Evolutionary conservation across 1,284 basidiomycete species (phyloP).

Genomic region (Marasmius fiardii): DNA sequence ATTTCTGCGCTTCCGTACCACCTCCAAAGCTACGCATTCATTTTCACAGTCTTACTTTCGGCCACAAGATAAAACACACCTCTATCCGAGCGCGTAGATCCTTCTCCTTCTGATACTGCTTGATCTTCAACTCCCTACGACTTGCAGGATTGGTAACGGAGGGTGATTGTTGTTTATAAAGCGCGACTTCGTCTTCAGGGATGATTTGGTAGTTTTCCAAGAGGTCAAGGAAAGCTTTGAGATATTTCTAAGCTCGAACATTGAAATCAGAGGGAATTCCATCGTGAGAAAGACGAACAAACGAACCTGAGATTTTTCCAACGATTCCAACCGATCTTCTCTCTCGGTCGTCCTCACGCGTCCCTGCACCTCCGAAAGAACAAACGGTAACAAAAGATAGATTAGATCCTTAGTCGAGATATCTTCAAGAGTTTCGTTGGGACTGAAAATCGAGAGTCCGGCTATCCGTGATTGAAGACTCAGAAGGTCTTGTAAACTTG

Average conservation of each 20-base stretch:
- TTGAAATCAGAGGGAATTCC: constrained; percentile 15
- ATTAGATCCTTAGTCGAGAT: constrained; percentile 78
- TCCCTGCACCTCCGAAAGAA: constrained; percentile 69
- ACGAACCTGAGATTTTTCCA: constrained; percentile 62
- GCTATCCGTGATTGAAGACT: constrained; percentile 47
- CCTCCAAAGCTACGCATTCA: constrained; percentile 31
- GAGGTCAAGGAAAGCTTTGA: constrained; percentile 52
- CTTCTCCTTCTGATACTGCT: constrained; percentile 83
- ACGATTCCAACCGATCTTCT: constrained; percentile 53
- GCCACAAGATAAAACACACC: constrained; percentile 34
- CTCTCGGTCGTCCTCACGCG: constrained; percentile 58
- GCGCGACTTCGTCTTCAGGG: constrained; percentile 53
- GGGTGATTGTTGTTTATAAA: constrained; percentile 47
- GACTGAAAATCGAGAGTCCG: constrained; percentile 75
- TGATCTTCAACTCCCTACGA: constrained; percentile 83
- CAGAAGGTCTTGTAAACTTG: constrained; percentile 50
- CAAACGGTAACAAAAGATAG: constrained; percentile 78
- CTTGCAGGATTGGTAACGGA: constrained; percentile 60
- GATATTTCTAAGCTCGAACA: constrained; percentile 43
- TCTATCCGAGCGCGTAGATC: constrained; percentile 69
- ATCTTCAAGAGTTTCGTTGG: constrained; percentile 85
- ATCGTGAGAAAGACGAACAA: constrained; percentile 4
- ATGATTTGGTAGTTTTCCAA: constrained; percentile 73
- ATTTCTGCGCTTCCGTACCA: constrained; percentile 48
- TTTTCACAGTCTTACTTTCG: background rate